Evolutionary conservation across 2,329 filamentous ascomycete genomes (phyloP).

Genomic region (Colletotrichum tofieldiae): DNA sequence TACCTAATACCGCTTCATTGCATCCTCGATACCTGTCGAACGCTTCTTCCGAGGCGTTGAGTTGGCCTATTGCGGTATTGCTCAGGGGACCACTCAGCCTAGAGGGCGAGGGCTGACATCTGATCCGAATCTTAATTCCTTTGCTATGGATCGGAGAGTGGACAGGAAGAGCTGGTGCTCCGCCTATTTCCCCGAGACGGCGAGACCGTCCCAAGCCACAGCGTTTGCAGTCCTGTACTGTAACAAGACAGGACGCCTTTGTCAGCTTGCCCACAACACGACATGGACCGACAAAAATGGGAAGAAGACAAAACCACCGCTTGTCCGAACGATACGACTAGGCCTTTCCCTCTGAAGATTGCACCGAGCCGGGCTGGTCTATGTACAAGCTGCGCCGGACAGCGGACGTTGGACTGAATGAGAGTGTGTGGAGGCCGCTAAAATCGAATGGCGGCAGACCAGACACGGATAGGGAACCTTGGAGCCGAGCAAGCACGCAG

Average conservation of each 20-base stretch:
- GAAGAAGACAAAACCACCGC: slow-evolving; percentile 10
- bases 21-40: slow-evolving; percentile 25
- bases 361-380: slow-evolving; percentile 26
- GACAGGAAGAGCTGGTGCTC: slow-evolving; percentile 15
- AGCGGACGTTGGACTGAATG: slow-evolving; percentile 40
- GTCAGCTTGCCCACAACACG: slow-evolving; percentile 24
- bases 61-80: background rate
- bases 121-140: slow-evolving; percentile 14
- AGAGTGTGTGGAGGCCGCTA: slow-evolving; percentile 40
- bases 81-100: slow-evolving; percentile 21
- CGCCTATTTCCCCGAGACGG: slow-evolving; percentile 18
- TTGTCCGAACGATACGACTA: slow-evolving; percentile 27
- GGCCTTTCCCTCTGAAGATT: slow-evolving; percentile 32
- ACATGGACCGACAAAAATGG: slow-evolving; percentile 17
- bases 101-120: slow-evolving; percentile 22
- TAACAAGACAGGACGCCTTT: slow-evolving; percentile 6
- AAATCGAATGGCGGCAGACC: slow-evolving; percentile 22
- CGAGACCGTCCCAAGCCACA: slow-evolving; percentile 8
- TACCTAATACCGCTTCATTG: slow-evolving; percentile 31
- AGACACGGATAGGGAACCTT: slow-evolving; percentile 15
- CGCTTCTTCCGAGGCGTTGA: slow-evolving; percentile 22
- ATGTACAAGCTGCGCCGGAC: slow-evolving; percentile 28
- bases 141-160: background rate
- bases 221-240: background rate
- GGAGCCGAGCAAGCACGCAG: background rate